Percentiles rank a stretch among this genome's conserved stretches.
phyloP scores from a whole-genome alignment of 2,329 filamentous ascomycete species.

The Shiraia sp. region DNA sequence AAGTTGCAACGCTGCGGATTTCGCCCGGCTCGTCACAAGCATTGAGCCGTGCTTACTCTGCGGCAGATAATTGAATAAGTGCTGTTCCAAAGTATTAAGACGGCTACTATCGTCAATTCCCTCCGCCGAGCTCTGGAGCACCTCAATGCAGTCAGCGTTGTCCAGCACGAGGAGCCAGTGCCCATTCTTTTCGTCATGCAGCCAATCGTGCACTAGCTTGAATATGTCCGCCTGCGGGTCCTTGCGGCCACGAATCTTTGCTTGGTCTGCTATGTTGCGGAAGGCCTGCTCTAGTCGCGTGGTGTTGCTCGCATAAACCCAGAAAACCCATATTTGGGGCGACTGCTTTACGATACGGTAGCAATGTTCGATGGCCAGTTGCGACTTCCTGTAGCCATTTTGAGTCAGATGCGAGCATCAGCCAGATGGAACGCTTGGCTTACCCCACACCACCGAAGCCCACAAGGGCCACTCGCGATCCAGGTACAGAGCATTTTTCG shows the following conservation, averaged over 20 bases:
- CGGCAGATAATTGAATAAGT: constrained; percentile 13
- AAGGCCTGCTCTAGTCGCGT: constrained; percentile 16
- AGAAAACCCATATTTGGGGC: constrained; percentile 21
- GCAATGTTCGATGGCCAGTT: constrained; percentile 11
- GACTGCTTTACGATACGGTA: constrained; percentile 8
- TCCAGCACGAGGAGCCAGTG: constrained; percentile 25
- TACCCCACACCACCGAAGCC: constrained; percentile 30
- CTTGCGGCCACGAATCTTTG: constrained; percentile 12
- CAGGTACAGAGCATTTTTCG: constrained; percentile 12
- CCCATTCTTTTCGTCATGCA: constrained; percentile 1
- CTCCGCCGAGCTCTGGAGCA: background rate
- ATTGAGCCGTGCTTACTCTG: constrained; percentile 11
- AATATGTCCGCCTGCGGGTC: constrained; percentile 16
- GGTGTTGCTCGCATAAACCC: constrained; percentile 4
- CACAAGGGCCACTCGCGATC: constrained; percentile 23
- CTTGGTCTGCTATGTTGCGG: constrained; percentile 16
- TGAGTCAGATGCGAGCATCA: background rate
- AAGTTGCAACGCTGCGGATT: constrained; percentile 8
- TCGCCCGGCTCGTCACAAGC: constrained; percentile 15
- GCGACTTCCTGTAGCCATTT: constrained; percentile 13
- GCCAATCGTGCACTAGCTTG: constrained; percentile 16
- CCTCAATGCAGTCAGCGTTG: constrained; percentile 18
- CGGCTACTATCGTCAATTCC: too few relatives aligned
- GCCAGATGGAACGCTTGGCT: too few relatives aligned
- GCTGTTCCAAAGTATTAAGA: too few relatives aligned